These are phyloP conservation scores for Ascocoryne sarcoides DNA, from an alignment of 2,329 filamentous ascomycete genomes.

Conservation along the genomic window DNA sequence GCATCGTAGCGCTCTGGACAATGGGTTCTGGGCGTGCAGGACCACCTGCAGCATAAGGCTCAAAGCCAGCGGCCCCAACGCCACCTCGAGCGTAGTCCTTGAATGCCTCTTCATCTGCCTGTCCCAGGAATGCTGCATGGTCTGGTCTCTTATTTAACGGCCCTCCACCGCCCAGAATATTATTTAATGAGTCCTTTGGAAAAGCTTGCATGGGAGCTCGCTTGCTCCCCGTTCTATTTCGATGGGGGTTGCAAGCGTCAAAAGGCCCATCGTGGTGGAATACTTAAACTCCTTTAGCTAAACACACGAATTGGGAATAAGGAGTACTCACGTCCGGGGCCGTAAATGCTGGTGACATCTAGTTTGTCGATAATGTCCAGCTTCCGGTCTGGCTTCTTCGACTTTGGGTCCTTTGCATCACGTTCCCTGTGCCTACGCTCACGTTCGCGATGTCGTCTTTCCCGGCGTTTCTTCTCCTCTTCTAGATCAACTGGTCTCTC, in stretches of 20 bases:
- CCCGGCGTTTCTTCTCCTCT: constrained; percentile 50
- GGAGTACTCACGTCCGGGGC: constrained; percentile 66
- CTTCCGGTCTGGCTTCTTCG: constrained; percentile 30
- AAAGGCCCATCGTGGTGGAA: constrained; percentile 98
- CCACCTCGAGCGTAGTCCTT: constrained; percentile 55
- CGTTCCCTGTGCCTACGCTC: constrained; percentile 35
- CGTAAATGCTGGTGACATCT: constrained; percentile 93
- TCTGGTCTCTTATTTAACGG: constrained; percentile 76
- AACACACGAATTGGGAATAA: not conserved
- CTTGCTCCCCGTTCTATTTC: constrained; percentile 75
- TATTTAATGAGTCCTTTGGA: constrained; percentile 85
- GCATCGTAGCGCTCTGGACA: constrained; percentile 60
- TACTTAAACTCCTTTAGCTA: constrained; percentile 44
- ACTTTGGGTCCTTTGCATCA: constrained; percentile 33
- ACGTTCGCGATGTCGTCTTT: constrained; percentile 42
- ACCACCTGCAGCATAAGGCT: constrained; percentile 30
- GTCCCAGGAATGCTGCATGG: constrained; percentile 79
- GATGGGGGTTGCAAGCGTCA: constrained; percentile 89
- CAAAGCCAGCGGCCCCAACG: constrained; percentile 31
- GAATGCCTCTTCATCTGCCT: constrained; percentile 74
- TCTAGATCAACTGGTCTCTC: constrained; percentile 47
- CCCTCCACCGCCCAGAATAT: constrained; percentile 78
- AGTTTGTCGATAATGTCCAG: constrained; percentile 94
- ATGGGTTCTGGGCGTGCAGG: constrained; percentile 27
- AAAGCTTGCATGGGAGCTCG: constrained; percentile 95